phyloP scores from a whole-genome alignment of 164 flowering plant species.

The Paratinospora sagittata region DNA sequence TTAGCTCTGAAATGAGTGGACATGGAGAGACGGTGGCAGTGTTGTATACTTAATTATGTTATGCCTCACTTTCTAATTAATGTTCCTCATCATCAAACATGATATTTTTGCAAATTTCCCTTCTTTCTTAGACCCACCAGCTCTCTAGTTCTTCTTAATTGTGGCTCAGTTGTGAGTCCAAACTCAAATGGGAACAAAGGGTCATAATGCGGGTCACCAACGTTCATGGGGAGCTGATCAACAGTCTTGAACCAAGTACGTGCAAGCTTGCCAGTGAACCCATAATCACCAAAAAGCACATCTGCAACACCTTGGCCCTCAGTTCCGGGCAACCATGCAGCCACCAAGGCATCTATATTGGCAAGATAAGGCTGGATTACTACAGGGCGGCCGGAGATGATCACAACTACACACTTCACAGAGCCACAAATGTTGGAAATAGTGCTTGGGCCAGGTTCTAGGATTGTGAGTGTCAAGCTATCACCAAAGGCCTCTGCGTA shows the following conservation, averaged over 20 bases:
- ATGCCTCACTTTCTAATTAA: no score
- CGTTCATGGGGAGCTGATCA: conserved; percentile 33
- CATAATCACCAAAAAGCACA: conserved; percentile 29
- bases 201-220: conserved; percentile 27
- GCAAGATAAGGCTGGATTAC: conserved; percentile 25
- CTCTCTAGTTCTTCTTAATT: no score
- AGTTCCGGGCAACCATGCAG: conserved; percentile 35
- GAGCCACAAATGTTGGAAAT: conserved; percentile 24
- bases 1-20: no score
- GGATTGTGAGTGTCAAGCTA: conserved; percentile 25
- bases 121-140: no score
- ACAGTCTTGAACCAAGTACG: conserved; percentile 29
- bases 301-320: conserved; percentile 34
- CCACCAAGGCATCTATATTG: conserved; percentile 25
- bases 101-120: no score
- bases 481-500: conserved; percentile 30
- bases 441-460: conserved; percentile 21
- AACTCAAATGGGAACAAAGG: conserved; percentile 31
- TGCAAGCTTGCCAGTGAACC: conserved; percentile 29
- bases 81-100: no score
- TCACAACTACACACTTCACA: conserved; percentile 24
- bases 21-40: no score
- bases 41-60: no score
- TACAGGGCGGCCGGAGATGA: conserved; percentile 32
- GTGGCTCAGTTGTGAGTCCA: conserved; percentile 18